These are phyloP conservation scores for Lactuca sativa DNA, from an alignment of 129 eudicot genomes.

Conservation along the genomic window DNA sequence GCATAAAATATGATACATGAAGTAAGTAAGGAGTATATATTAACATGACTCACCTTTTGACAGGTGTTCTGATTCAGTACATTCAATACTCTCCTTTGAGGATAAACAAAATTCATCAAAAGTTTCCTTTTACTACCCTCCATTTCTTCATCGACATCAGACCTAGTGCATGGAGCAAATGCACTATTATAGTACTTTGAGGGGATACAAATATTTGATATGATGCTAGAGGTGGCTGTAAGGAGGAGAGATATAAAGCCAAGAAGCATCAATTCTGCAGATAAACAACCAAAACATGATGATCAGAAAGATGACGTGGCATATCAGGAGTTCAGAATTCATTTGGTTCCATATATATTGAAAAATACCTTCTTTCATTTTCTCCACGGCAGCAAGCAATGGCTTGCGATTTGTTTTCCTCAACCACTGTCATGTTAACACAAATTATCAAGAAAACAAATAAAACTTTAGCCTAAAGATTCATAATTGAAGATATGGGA, in stretches of 20 bases:
- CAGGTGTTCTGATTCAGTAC: conserved; percentile 68
- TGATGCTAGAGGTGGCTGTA: conserved; percentile 89
- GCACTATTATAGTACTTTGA: conserved; percentile 70
- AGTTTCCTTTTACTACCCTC: conserved; percentile 59
- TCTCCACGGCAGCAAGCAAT: conserved; percentile 91
- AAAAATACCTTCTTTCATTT: conserved; percentile 95
- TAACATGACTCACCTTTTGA: conserved; percentile 55
- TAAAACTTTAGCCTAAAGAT: conserved; percentile 10
- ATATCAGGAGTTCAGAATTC: neutral
- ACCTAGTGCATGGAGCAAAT: conserved; percentile 88
- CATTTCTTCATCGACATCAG: conserved; percentile 60
- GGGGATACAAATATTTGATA: conserved; percentile 83
- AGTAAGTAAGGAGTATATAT: conserved; percentile 5
- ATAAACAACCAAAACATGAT: conserved; percentile 20
- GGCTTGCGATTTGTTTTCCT: conserved; percentile 86
- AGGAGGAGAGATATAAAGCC: conserved; percentile 98
- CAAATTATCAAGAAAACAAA: conserved; percentile 9
- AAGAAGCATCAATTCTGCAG: conserved; percentile 96
- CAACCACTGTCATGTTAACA: conserved; percentile 67
- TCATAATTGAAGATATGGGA: neutral
- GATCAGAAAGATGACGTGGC: conserved; percentile 7
- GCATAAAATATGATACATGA: neutral
- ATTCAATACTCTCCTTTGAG: conserved; percentile 64
- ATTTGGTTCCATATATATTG: neutral
- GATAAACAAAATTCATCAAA: conserved; percentile 39